Base-by-base conservation (phyloP, 257 asterid genomes). In the Scutellaria galericulata region DNA sequence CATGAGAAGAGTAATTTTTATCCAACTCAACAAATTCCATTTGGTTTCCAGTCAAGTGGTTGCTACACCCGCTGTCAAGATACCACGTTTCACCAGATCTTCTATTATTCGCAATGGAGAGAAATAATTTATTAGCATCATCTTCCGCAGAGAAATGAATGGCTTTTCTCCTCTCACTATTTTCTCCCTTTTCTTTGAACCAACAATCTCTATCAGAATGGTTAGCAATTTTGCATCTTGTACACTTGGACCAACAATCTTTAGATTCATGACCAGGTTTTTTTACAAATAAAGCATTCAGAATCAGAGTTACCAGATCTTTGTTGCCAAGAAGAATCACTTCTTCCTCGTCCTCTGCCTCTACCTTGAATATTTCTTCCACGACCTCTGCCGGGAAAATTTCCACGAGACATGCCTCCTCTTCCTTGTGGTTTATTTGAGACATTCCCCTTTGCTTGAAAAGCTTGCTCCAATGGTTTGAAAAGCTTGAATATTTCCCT, bases 41-140 rank as follows among this genome's bases (percentile, higher is more conserved):
- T 14, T 44, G 56, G 9, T 44, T 45, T 10, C 70, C 70, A 24
- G 46, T 37, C 71, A 66, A 11, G 51, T 65, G 41, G 40, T 5
- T 11, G 57, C n/a, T 57, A 15, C 41, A 57, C 15, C 64, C 64
- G 9, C 64, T 57, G 9, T 57, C 42, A 57, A 57, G 9, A 42
- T 42, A 42, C 9, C 46, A 9, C 0, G 46, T 6, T 10, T 42
- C 14, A 27, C 20, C 4, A 27, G 22, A 2, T 40, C n/a, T 31
- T 5, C 5, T 27, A 15, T 3, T 11, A 40, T 18, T 18, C 18
- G 18, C 18, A 18, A 18, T 18, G 18, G 18, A 18, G 18, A 18
- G 18, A 18, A 18, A 18, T 18, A 18, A 0, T 18, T 18, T 18
- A 18, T 18, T 18, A 0, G 0, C 18, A 18, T 18, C 18, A 18